Evolutionary conservation across 2,329 filamentous ascomycete species (phyloP).

Genomic region (Penicillium sp.): DNA sequence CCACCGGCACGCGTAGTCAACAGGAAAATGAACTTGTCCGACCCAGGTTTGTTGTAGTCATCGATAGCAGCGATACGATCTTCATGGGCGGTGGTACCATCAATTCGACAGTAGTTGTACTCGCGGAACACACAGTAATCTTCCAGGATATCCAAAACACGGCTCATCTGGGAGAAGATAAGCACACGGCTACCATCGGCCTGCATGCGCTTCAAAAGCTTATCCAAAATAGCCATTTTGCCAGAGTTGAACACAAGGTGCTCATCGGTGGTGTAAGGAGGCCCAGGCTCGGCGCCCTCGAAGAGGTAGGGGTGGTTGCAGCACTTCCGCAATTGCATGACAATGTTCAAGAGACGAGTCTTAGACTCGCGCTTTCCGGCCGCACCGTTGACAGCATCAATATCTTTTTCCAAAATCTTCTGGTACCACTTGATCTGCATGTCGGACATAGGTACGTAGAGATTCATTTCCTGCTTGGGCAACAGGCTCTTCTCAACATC

Average conservation of each 20-base stretch:
- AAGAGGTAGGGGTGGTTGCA: conserved; percentile 99
- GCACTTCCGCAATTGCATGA: conserved; percentile 98
- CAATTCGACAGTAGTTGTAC: conserved; percentile 95
- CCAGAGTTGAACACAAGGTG: conserved; percentile 90
- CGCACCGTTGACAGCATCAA: conserved; percentile 96
- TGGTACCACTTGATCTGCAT: conserved; percentile 99
- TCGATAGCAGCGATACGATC: conserved; percentile 97
- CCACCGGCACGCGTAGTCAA: conserved; percentile 94
- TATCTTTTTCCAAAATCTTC: conserved; percentile 98
- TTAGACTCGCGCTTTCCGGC: conserved; percentile 97
- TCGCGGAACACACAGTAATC: conserved; percentile 97
- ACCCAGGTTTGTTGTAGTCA: conserved; percentile 93
- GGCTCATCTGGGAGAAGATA: conserved; percentile 99
- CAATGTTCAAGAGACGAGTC: conserved; percentile 93
- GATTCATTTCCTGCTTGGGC: conserved; percentile 94
- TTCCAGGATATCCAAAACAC: conserved; percentile 92
- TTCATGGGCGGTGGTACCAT: conserved; percentile 94
- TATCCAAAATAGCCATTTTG: conserved; percentile 97
- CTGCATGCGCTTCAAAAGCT: conserved; percentile 78
- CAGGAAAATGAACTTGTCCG: conserved; percentile 95
- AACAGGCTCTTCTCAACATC: conserved; percentile 97
- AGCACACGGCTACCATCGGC: conserved; percentile 89
- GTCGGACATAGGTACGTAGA: conserved; percentile 97
- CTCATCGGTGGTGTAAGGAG: conserved; percentile 96
- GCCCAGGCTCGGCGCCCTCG: conserved; percentile 93